Percentiles rank a stretch among this genome's conserved stretches.
Conservation (phyloP, 1,284 basidiomycete species). For the Moesziomyces globuligerus region DNA sequence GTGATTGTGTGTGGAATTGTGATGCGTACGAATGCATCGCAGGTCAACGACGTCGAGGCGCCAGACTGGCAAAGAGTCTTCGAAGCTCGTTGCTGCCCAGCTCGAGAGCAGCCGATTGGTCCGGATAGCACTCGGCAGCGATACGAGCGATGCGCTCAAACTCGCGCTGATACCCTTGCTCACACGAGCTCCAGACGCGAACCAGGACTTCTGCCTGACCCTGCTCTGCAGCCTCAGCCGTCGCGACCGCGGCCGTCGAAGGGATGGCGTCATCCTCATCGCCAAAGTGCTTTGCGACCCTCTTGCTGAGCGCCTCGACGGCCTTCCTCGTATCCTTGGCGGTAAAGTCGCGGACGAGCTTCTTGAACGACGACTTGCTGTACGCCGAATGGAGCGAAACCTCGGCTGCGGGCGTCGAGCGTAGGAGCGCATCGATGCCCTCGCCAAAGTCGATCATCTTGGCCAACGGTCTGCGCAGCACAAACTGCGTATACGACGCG, state of each 20-base stretch:
- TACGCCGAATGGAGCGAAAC: slow-evolving; percentile 81
- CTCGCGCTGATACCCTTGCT: slow-evolving; percentile 46
- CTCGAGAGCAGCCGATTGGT: slow-evolving; percentile 21
- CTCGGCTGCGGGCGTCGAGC: slow-evolving; percentile 82
- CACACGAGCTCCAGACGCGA: slow-evolving; percentile 45
- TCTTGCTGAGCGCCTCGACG: slow-evolving; percentile 84
- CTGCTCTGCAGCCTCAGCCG: not conserved
- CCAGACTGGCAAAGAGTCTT: slow-evolving; percentile 23
- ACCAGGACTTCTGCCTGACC: slow-evolving; percentile 41
- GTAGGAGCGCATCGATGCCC: slow-evolving; percentile 84
- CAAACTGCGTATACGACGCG: slow-evolving; percentile 83
- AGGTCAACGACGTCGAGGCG: slow-evolving; percentile 16
- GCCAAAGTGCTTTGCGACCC: slow-evolving; percentile 92
- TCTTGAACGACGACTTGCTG: slow-evolving; percentile 80
- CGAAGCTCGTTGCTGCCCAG: slow-evolving; percentile 29
- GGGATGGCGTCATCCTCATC: slow-evolving; percentile 71
- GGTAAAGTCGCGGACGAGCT: slow-evolving; percentile 84
- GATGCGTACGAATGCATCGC: not conserved
- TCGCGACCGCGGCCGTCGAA: not conserved
- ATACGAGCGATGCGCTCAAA: slow-evolving; percentile 39
- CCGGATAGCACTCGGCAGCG: slow-evolving; percentile 47
- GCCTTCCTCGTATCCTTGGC: slow-evolving; percentile 85
- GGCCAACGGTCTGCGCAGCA: slow-evolving; percentile 84
- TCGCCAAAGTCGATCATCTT: slow-evolving; percentile 95
- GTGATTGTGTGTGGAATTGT: not conserved